Base-by-base conservation (phyloP, 177 flowering plant species). In the Vitis hybrid region DNA sequence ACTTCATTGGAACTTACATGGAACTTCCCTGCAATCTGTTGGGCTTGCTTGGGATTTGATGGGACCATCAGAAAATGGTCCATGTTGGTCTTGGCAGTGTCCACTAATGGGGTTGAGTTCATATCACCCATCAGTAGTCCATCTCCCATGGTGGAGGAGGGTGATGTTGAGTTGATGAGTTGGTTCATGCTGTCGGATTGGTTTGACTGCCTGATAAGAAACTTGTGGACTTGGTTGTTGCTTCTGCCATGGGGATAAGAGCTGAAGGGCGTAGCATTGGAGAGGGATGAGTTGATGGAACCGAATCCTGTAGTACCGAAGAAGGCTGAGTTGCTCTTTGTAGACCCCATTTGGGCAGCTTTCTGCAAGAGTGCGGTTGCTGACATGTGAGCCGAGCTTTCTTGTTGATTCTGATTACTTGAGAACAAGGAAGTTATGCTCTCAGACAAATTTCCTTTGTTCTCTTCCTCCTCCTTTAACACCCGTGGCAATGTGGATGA, bases 341-440 rank as follows among this genome's bases (percentile, higher is more conserved):
- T 68, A 4, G 84, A 79, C 5, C 84, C 84, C 80, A 81, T 74
- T 63, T 81, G 81, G 2, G 84, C 80, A 15, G 84, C 82, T 66
- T 76, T 79, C 59, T 81, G 84, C 49, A 81, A 34, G 12, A 79
- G 80, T 3, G 82, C 81, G 2, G 84, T 81, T 39, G 84, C 84
- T 26, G 84, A 79, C 73, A 79, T 76, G 79, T 72, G 72, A 52
- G 50, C 64, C 3, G 67, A 18, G 49, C 66, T 21, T 64, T 52
- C 75, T 17, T 68, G 75, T 14, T 19, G 62, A 14, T 48, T 59
- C 8, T 61, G 62, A 15, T n/a, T 56, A 56, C 64, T 64, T 21
- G 64, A 9, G 58, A 19, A 71, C 64, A 55, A 66, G 18, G 34
- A 48, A 9, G 65, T 65, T 12, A 75, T n/a, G 8, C 64, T 65